Percentiles rank a stretch among this genome's conserved stretches.
Evolutionary conservation across 352 stramenopile species (phyloP).

Genomic region (Phytophthora niederhauseri): DNA sequence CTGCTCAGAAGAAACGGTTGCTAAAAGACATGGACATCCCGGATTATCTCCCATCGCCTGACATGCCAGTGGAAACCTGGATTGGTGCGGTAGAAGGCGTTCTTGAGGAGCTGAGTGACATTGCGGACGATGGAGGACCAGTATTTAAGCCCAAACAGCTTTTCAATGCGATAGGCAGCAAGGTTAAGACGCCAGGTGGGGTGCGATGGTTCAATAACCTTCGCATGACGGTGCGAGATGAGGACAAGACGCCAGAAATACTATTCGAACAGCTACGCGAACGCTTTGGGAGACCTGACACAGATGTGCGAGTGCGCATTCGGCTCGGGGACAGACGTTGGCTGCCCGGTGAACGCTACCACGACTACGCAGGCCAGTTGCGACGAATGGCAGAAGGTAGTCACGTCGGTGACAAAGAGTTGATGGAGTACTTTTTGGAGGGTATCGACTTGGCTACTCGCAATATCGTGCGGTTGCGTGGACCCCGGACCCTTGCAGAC

Average conservation of each 20-base stretch:
- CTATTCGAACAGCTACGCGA: not conserved
- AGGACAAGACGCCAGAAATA: not conserved
- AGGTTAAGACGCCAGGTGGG: not conserved
- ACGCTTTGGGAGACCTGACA: not conserved
- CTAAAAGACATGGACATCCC: not conserved
- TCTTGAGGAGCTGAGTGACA: not conserved
- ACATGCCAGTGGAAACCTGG: not conserved
- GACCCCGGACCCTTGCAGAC: not conserved
- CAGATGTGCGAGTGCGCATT: not conserved
- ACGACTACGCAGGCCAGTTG: not conserved
- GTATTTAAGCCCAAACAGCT: not conserved
- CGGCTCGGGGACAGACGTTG: not conserved
- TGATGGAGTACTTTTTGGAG: not conserved
- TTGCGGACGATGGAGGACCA: not conserved
- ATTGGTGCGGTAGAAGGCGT: not conserved
- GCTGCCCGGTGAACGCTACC: not conserved
- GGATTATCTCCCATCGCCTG: not conserved
- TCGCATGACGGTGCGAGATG: not conserved
- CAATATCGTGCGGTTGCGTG: not conserved
- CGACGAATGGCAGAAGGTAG: not conserved
- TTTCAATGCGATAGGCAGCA: not conserved
- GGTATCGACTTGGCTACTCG: not conserved
- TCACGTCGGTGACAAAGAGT: not conserved
- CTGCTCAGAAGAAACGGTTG: not conserved
- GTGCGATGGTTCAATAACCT: not conserved